These are phyloP conservation scores for Apiospora rasikravindrae DNA, from an alignment of 2,329 filamentous ascomycete genomes.

Conservation along the genomic window DNA sequence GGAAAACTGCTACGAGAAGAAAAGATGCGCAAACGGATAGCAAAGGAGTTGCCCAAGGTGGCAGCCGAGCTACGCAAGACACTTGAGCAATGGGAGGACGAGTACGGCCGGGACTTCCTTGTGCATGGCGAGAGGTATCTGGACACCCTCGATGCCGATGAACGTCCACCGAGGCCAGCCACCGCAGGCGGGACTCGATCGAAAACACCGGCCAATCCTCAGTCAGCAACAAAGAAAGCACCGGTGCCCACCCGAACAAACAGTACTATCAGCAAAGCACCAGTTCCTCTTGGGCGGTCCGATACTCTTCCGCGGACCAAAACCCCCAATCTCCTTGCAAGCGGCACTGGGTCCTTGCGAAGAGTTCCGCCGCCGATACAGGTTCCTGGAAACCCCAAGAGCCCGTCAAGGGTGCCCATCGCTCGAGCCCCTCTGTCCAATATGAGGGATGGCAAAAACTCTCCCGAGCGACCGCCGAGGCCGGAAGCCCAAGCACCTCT, in stretches of 20 bases:
- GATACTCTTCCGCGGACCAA: constrained; percentile 51
- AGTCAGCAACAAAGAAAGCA: constrained; percentile 47
- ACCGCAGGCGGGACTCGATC: constrained; percentile 60
- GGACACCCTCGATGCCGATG: constrained; percentile 75
- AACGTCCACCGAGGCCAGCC: constrained; percentile 59
- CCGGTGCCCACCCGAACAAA: constrained; percentile 42
- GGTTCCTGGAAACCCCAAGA: constrained; percentile 37
- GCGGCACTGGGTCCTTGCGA: constrained; percentile 37
- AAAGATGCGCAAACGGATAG: constrained; percentile 97
- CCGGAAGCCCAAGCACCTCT: constrained; percentile 52
- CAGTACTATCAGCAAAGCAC: constrained; percentile 34
- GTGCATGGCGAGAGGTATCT: constrained; percentile 93
- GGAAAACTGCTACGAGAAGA: constrained; percentile 93
- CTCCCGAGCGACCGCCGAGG: constrained; percentile 71
- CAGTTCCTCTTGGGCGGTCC: constrained; percentile 30
- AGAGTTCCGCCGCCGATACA: constrained; percentile 36
- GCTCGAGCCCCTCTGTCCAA: constrained; percentile 69
- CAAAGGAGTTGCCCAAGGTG: constrained; percentile 94
- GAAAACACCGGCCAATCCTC: constrained; percentile 75
- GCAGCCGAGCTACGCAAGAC: constrained; percentile 80
- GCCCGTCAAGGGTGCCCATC: constrained; percentile 72
- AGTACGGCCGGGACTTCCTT: constrained; percentile 90
- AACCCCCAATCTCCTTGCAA: constrained; percentile 56
- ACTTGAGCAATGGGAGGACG: constrained; percentile 90
- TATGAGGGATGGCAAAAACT: constrained; percentile 76